Conservation (phyloP, 441 rosid species). For the Brassica balearica region DNA sequence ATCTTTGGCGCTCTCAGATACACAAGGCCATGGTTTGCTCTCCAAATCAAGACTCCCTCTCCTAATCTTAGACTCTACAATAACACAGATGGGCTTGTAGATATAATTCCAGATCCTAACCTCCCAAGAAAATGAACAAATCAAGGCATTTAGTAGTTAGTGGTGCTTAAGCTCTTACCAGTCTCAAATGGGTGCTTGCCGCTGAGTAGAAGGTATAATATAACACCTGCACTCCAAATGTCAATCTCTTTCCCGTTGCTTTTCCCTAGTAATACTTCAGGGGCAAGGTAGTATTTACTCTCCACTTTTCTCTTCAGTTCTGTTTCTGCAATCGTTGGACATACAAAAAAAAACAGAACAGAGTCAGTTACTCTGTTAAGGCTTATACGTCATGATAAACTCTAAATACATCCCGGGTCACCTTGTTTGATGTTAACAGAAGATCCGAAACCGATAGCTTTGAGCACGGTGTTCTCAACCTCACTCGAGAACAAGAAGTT, state of each 20-base stretch:
- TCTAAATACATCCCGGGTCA: conserved; percentile 2
- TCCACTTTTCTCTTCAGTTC: conserved; percentile 48
- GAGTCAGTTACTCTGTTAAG: not conserved
- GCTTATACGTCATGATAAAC: not conserved
- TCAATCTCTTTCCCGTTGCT: conserved; percentile 84
- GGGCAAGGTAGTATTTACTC: conserved; percentile 71
- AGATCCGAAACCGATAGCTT: conserved; percentile 83
- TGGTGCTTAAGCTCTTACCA: conserved; percentile 49
- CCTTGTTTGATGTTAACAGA: conserved; percentile 86
- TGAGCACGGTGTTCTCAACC: conserved; percentile 59
- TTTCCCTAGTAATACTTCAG: conserved; percentile 64
- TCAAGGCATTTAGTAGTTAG: not conserved
- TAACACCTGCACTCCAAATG: conserved; percentile 90
- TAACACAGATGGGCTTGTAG: not conserved
- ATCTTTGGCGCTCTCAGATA: conserved; percentile 79
- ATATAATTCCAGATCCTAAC: not conserved
- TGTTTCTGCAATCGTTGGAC: conserved; percentile 51
- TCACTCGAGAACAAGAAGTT: conserved; percentile 71
- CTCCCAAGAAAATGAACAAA: conserved; percentile 47
- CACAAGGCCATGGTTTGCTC: conserved; percentile 79
- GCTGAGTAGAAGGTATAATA: conserved; percentile 74
- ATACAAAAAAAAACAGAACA: not conserved
- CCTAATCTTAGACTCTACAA: conserved; percentile 18
- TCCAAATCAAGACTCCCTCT: conserved; percentile 50
- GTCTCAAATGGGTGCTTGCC: conserved; percentile 88